These are phyloP conservation scores for Nematodospora anomalae DNA, from an alignment of 1,139 yeast genomes.

Conservation along the genomic window DNA sequence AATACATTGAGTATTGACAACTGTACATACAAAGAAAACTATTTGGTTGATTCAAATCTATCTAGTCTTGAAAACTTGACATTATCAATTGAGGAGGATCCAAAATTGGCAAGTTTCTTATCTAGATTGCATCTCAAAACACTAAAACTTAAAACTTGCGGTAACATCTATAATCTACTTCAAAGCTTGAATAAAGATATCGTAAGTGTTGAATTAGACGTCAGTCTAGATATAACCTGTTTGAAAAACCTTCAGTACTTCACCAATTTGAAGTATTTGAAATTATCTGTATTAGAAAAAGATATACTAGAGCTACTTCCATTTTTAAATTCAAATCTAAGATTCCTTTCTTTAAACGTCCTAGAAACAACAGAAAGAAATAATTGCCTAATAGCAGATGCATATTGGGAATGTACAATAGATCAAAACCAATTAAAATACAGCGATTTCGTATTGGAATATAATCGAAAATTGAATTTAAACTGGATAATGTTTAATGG, in stretches of 20 bases:
- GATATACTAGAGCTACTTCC: constrained; percentile 11
- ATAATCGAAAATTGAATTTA: constrained; percentile 11
- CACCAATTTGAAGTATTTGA: constrained; percentile 15
- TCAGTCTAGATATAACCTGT: constrained; percentile 4
- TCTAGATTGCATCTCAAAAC: constrained; percentile 3
- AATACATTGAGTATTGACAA: constrained; percentile 13
- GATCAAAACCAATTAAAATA: constrained; percentile 12
- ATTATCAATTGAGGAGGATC: constrained; percentile 9
- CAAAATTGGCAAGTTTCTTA: constrained; percentile 6
- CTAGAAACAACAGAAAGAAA: constrained; percentile 10
- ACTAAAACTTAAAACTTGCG: constrained; percentile 1
- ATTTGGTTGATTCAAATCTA: constrained; percentile 6
- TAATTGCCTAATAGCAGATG: constrained; percentile 14
- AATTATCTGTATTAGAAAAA: constrained; percentile 12
- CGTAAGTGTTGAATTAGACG: not conserved
- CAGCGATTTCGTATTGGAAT: constrained; percentile 13
- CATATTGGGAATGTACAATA: constrained; percentile 11
- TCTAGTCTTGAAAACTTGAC: constrained; percentile 4
- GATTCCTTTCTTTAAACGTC: constrained; percentile 10
- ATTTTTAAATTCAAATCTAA: constrained; percentile 6
- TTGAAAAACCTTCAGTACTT: constrained; percentile 10
- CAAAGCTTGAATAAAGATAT: not conserved
- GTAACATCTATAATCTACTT: not conserved
- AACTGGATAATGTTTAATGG: constrained; percentile 14
- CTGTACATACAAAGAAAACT: constrained; percentile 10